Percentiles rank a stretch among this genome's conserved stretches.
These are phyloP conservation scores for Dimocarpus longan DNA, from an alignment of 345 rosid genomes.

Conservation along the genomic window DNA sequence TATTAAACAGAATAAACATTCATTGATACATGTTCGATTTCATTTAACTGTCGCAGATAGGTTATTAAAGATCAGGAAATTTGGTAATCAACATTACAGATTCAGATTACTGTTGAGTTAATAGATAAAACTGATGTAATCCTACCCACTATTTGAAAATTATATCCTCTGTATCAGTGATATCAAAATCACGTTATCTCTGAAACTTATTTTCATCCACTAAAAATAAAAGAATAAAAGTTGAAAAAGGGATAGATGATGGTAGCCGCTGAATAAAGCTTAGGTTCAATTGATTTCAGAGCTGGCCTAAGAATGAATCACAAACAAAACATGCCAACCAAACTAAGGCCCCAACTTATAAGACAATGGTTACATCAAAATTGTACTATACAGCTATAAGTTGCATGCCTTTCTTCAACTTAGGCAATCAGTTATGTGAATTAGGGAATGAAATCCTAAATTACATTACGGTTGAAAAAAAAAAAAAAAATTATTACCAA, in stretches of 20 bases:
- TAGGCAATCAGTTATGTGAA: not conserved
- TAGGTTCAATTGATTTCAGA: not conserved
- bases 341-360: not conserved
- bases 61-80: not conserved
- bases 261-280: not conserved
- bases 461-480: not conserved
- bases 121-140: not conserved
- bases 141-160: not conserved
- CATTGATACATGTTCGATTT: not conserved
- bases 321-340: not conserved
- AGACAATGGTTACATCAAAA: not conserved
- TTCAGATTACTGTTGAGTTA: not conserved
- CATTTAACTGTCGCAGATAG: not conserved
- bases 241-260: not conserved
- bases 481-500: too few species aligned
- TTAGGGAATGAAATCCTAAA: not conserved
- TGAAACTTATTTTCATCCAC: not conserved
- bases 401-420: not conserved
- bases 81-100: not conserved
- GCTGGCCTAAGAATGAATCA: not conserved
- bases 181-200: not conserved
- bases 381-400: not conserved
- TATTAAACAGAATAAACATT: too few species aligned
- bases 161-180: not conserved
- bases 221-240: not conserved